Percentiles rank a stretch among this genome's conserved stretches.
Evolutionary conservation across 495 filamentous ascomycete genomes (phyloP).

Genomic region (Evansstolkia leycettana): DNA sequence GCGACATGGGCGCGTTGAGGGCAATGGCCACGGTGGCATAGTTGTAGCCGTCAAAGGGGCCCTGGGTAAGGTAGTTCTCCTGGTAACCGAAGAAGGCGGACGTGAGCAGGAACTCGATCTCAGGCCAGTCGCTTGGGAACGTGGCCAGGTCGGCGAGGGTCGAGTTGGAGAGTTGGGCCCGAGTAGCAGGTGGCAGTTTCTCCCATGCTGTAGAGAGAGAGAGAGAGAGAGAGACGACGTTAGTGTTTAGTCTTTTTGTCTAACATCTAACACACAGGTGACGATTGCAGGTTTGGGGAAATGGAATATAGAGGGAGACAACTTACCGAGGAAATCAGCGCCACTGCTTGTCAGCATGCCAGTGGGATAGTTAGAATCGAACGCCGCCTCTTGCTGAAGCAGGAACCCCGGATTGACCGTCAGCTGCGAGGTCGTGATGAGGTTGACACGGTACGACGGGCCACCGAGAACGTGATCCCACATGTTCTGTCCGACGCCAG

Average conservation of each 20-base stretch:
- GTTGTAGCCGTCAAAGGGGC: conserved; percentile 22
- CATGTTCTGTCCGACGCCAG: conserved; percentile 39
- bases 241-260: no score
- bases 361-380: no score
- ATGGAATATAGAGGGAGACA: no score
- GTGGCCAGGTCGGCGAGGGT: conserved; percentile 12
- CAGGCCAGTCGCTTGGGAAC: conserved; percentile 43
- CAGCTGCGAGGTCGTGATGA: conserved; percentile 6
- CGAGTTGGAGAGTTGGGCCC: conserved; percentile 4
- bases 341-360: conserved; percentile 15
- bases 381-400: no score
- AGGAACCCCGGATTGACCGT: conserved; percentile 6
- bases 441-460: conserved; percentile 12
- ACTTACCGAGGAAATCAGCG: no score
- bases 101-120: conserved; percentile 34
- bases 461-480: conserved; percentile 27
- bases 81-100: conserved; percentile 15
- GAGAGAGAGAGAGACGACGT: conserved; percentile 9
- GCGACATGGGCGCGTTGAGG: conserved; percentile 35
- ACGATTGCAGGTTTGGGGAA: no score
- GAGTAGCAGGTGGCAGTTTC: conserved; percentile 24
- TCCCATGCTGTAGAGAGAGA: conserved; percentile 25
- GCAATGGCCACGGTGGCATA: conserved; percentile 31
- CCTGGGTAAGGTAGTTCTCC: conserved; percentile 6
- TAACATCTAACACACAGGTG: no score